Evolutionary conservation across 768 basidiomycete species (phyloP), one percentile per base, ranked within the genome.

Genomic region (Coprinopsis marcescibilis): DNA sequence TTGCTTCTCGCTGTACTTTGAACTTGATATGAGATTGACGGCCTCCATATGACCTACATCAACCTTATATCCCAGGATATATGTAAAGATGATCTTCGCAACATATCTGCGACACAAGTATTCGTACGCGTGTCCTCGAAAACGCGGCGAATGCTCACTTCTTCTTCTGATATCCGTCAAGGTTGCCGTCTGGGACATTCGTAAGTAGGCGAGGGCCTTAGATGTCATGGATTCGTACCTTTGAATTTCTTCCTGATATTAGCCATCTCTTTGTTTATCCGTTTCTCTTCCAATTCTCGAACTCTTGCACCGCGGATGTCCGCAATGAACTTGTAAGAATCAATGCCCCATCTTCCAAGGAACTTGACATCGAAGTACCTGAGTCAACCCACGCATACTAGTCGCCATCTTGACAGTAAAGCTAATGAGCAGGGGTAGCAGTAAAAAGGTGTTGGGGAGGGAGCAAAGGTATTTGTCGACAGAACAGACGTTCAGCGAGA

Each of bases 181-280:
- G 64, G 58, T 89, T 89, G 23, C 88, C 88, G 55, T 90, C 88
- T 90, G 34, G 6, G 55, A 46, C 23, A 8, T 15, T 7, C 20
- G 14, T 27, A 35, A 43, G 45, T 41, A 33, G 17, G 7, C 19
- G 11, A 21, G 15, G 13, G 36, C 35, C 24, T 25, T 30, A 33
- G 43, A 43, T 23, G 36, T 33, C 14, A 15, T 60, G 27, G 23
- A 15, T n/a, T 35, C 17, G 33, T 15, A 88, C 93, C 91, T 77
- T 97, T 97, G 75, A 99, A 98, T 66, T 95, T 92, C 75, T 96
- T 95, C 51, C 96, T 76, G 52, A 99, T 99, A 58, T 99, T 97
- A 1, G 96, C 96, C 96, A 99, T 98, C 70, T 99, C 96, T 67
- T 97, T 94, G 71, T 99, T 99, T 57, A 99, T 96, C 46, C 96